Conservation (phyloP, 2,329 filamentous ascomycete species). For the Chaetomium olivaceum region DNA sequence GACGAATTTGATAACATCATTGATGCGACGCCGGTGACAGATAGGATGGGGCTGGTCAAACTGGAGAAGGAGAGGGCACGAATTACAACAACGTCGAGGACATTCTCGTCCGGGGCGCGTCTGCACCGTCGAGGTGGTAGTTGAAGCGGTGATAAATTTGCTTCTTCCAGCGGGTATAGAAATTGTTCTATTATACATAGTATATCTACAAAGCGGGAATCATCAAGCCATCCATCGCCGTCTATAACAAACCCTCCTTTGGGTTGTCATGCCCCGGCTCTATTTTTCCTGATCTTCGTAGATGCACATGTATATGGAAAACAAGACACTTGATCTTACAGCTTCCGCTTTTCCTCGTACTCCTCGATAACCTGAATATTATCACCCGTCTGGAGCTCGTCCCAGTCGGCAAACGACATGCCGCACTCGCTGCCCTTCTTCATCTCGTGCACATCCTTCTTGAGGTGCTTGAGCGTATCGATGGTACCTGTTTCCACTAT, state of each 20-base stretch:
- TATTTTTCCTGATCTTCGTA: conserved; percentile 1
- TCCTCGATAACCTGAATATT: conserved; percentile 87
- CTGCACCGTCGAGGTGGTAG: conserved; percentile 52
- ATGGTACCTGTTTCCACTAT: conserved; percentile 62
- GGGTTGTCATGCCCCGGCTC: not conserved
- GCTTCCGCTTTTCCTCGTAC: conserved; percentile 65
- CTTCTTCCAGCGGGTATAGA: not conserved
- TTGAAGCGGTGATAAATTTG: not conserved
- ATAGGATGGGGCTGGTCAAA: conserved; percentile 68
- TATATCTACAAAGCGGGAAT: not conserved
- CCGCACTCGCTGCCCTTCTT: conserved; percentile 93
- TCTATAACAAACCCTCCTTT: conserved; percentile 3
- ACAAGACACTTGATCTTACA: conserved; percentile 41
- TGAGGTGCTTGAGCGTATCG: conserved; percentile 81
- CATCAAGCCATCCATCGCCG: not conserved
- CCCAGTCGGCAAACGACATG: conserved; percentile 78
- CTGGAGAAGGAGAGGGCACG: conserved; percentile 57
- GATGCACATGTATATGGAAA: not conserved
- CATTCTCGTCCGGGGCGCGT: conserved; percentile 53
- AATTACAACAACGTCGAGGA: conserved; percentile 50
- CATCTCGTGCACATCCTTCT: conserved; percentile 89
- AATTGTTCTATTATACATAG: conserved; percentile 17
- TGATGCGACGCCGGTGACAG: conserved; percentile 84
- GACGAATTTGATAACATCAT: conserved; percentile 88
- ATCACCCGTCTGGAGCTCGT: conserved; percentile 77